A percentile compares a stretch with the other conserved stretches of the same genome.
phyloP scores from a whole-genome alignment of 2,329 filamentous ascomycete genomes.

The Berkeleyomyces rouxiae region DNA sequence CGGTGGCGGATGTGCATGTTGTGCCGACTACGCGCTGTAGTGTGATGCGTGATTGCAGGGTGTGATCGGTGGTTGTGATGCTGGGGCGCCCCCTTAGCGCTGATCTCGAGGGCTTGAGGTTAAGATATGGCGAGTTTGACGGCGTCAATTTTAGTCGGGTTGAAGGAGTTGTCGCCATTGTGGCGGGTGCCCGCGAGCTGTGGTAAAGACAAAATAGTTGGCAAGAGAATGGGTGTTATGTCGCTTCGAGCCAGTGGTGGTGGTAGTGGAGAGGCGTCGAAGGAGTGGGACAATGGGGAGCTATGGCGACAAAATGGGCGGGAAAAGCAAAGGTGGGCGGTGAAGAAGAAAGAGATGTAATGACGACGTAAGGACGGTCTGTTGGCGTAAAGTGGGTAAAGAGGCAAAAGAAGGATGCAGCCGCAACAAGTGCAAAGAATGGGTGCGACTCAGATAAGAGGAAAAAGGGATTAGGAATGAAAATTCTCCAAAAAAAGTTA shows the following conservation, averaged over 20 bases:
- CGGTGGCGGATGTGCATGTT: slow-evolving; percentile 67
- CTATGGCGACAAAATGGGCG: background rate
- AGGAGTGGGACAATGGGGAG: background rate
- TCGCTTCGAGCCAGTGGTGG: background rate
- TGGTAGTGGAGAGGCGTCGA: background rate
- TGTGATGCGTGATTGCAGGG: slow-evolving; percentile 45
- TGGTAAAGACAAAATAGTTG: slow-evolving; percentile 9
- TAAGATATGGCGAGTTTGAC: slow-evolving; percentile 54
- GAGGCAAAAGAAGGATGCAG: background rate
- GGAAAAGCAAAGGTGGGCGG: slow-evolving; percentile 1
- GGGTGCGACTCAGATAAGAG: background rate
- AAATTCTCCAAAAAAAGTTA: background rate
- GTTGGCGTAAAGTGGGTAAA: background rate
- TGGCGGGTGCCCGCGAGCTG: slow-evolving; percentile 32
- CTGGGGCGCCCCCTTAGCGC: slow-evolving; percentile 33
- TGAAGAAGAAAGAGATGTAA: background rate
- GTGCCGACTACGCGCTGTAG: slow-evolving; percentile 80
- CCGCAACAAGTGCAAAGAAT: background rate
- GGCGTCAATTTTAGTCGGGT: slow-evolving; percentile 55
- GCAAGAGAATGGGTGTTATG: background rate
- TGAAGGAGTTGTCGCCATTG: slow-evolving; percentile 41
- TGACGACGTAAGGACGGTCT: background rate
- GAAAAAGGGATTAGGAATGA: background rate
- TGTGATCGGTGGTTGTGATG: slow-evolving; percentile 23
- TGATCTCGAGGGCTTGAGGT: slow-evolving; percentile 43